phyloP scores from a whole-genome alignment of 106 monocot genomes.

The Ottelia alismoides region DNA sequence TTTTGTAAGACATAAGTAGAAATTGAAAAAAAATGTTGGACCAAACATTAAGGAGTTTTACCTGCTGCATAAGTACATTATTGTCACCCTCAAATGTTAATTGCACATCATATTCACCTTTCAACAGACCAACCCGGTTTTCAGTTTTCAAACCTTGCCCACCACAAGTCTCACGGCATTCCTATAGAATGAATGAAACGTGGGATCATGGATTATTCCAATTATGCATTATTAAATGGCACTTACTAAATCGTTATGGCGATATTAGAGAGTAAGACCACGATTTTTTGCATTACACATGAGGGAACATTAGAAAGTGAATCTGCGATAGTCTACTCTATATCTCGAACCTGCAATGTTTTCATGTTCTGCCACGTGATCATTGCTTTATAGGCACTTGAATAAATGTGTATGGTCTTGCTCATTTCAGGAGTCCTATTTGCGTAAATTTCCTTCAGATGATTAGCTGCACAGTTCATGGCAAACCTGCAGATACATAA shows the following conservation, averaged over 20 bases:
- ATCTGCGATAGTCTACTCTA: too few species aligned
- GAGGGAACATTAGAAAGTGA: too few species aligned
- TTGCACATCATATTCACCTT: constrained; percentile 91
- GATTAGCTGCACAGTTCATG: constrained; percentile 63
- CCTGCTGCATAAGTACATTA: constrained; percentile 96
- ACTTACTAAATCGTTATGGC: too few species aligned
- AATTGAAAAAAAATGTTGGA: background rate
- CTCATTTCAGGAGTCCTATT: constrained; percentile 58
- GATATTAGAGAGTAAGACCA: too few species aligned
- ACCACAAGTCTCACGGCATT: constrained; percentile 96
- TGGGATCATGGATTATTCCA: background rate
- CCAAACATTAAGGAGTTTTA: background rate
- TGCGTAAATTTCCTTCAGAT: constrained; percentile 52
- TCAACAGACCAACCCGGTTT: constrained; percentile 69
- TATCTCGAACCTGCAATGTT: constrained; percentile 68
- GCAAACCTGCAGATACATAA: constrained; percentile 52
- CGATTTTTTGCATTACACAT: too few species aligned
- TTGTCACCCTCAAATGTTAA: constrained; percentile 99
- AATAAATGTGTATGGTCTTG: constrained; percentile 75
- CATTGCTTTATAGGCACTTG: constrained; percentile 81
- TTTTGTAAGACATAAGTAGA: background rate
- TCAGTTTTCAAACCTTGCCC: constrained; percentile 97
- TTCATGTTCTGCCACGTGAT: constrained; percentile 94
- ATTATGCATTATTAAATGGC: background rate
- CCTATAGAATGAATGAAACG: constrained; percentile 18